Conservation (phyloP, 2,329 filamentous ascomycete genomes). For the Trichoderma sp. region DNA sequence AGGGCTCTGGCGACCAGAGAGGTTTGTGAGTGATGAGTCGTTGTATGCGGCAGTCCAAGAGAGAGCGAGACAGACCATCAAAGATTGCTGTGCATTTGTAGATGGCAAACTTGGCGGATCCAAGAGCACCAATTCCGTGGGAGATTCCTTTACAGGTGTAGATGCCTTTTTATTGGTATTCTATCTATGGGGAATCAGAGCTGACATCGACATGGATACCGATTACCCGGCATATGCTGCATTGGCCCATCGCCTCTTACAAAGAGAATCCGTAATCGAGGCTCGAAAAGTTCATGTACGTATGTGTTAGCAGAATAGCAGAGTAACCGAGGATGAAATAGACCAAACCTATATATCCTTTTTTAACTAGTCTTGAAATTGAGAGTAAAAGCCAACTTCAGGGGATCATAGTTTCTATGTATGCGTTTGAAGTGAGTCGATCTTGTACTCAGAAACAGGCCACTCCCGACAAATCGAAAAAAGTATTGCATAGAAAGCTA, state of each 20-base stretch:
- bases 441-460: too few species aligned
- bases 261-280: constrained; percentile 1
- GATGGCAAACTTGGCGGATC: background rate
- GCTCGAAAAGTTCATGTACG: background rate
- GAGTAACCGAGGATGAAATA: background rate
- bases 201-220: constrained; percentile 3
- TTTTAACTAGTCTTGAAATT: too few species aligned
- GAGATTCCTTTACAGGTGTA: constrained; percentile 6
- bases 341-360: background rate
- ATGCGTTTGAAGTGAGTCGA: too few species aligned
- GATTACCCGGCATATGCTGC: background rate
- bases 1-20: constrained; percentile 1
- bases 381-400: too few species aligned
- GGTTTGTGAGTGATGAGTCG: background rate
- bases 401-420: too few species aligned
- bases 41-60: background rate
- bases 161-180: constrained; percentile 9
- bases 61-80: background rate
- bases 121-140: background rate
- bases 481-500: too few species aligned
- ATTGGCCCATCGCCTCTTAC: background rate
- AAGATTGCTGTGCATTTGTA: constrained; percentile 4
- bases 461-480: too few species aligned
- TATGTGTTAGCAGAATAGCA: background rate
- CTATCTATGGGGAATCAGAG: constrained; percentile 1